A percentile compares a stretch with the other conserved stretches of the same genome.
These are phyloP conservation scores for Arthrobotrys sphaeroides DNA, from an alignment of 2,329 filamentous ascomycete species.

Conservation along the genomic window DNA sequence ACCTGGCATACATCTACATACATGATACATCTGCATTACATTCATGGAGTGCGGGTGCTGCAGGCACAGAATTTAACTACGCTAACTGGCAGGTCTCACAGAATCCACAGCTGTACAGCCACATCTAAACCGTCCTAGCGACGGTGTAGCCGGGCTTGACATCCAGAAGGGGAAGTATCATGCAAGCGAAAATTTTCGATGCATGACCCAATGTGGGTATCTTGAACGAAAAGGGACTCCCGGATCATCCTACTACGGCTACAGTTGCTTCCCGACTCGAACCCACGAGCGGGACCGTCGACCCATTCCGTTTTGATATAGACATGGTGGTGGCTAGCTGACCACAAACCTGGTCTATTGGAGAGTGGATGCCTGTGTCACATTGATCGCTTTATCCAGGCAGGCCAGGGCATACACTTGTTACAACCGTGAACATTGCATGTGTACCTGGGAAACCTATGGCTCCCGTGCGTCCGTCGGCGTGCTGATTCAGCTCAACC, in stretches of 20 bases:
- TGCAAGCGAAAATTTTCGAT: slow-evolving; percentile 53
- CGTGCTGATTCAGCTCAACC: slow-evolving; percentile 45
- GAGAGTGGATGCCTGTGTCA: slow-evolving; percentile 35
- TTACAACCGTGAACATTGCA: slow-evolving; percentile 22
- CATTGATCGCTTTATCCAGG: slow-evolving; percentile 28
- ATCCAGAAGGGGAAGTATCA: slow-evolving; percentile 50
- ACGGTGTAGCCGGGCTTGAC: slow-evolving; percentile 53
- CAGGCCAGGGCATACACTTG: slow-evolving; percentile 16
- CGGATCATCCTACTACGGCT: slow-evolving; percentile 47
- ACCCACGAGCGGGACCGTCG: slow-evolving; percentile 9
- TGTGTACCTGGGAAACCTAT: slow-evolving; percentile 19
- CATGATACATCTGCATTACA: slow-evolving; percentile 26
- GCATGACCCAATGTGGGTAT: slow-evolving; percentile 36
- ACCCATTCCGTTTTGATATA: slow-evolving; percentile 12
- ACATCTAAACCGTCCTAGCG: slow-evolving; percentile 50
- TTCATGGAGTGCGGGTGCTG: slow-evolving; percentile 23
- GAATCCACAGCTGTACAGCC: slow-evolving; percentile 45
- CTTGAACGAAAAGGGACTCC: slow-evolving; percentile 51
- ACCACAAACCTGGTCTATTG: slow-evolving; percentile 27
- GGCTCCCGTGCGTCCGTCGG: slow-evolving; percentile 44
- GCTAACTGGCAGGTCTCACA: slow-evolving; percentile 36
- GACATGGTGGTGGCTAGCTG: slow-evolving; percentile 49
- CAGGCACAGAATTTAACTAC: slow-evolving; percentile 32
- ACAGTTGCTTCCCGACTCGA: slow-evolving; percentile 40
- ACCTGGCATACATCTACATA: slow-evolving; percentile 21